These are phyloP conservation scores for Trapa incisa DNA, from an alignment of 345 rosid genomes.

Conservation along the genomic window DNA sequence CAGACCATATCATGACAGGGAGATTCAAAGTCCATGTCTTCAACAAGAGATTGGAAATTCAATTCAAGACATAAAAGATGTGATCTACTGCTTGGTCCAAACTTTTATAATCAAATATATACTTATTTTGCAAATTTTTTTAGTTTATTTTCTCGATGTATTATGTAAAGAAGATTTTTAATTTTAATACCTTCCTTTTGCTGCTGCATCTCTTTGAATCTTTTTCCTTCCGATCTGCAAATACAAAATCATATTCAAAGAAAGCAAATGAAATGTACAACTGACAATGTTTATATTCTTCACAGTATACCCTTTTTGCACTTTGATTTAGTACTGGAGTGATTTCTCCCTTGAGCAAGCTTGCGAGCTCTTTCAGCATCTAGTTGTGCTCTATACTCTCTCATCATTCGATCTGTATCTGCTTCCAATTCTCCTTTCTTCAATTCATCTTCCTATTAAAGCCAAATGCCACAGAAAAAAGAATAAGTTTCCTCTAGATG, in stretches of 20 bases:
- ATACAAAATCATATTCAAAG: conserved; percentile 2
- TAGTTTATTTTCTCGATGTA: too few relatives aligned
- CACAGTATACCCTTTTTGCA: conserved; percentile 36
- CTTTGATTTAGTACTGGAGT: conserved; percentile 46
- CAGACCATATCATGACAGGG: too few relatives aligned
- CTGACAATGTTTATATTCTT: background rate
- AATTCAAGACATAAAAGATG: too few relatives aligned
- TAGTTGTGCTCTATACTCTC: conserved; percentile 90
- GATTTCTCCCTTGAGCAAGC: conserved; percentile 87
- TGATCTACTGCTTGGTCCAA: too few relatives aligned
- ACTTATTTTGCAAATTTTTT: too few relatives aligned
- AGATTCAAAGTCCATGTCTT: too few relatives aligned
- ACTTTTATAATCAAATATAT: too few relatives aligned
- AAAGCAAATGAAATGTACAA: background rate
- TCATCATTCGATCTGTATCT: conserved; percentile 92
- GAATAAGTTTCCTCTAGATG: background rate
- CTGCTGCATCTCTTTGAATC: conserved; percentile 65
- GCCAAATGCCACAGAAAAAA: background rate
- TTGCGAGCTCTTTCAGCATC: conserved; percentile 93
- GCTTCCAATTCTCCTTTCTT: conserved; percentile 81
- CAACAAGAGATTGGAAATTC: too few relatives aligned
- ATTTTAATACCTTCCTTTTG: conserved; percentile 62
- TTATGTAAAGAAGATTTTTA: background rate
- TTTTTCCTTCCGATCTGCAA: conserved; percentile 73
- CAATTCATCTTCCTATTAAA: conserved; percentile 73